phyloP scores from a whole-genome alignment of 441 rosid species.

The Corymbia citriodora region DNA sequence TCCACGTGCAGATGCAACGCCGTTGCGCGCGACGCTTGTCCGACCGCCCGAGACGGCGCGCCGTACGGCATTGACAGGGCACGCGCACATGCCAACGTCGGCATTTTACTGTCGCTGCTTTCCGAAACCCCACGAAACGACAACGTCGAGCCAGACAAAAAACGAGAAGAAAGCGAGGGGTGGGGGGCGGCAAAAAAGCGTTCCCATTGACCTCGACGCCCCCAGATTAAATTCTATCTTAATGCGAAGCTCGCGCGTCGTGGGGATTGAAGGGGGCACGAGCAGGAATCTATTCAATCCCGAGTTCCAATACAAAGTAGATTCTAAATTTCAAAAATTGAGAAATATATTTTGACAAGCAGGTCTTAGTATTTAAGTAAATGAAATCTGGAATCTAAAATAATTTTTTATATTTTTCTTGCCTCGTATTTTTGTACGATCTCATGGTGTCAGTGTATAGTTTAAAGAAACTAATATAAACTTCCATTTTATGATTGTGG shows the following conservation, averaged over 20 bases:
- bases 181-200: neutral
- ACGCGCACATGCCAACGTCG: neutral
- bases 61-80: neutral
- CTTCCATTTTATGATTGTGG: neutral
- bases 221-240: neutral
- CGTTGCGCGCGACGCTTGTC: neutral
- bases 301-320: fast-evolving
- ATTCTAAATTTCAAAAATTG: fast-evolving
- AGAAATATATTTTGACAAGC: too few species aligned
- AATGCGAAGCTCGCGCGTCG: neutral
- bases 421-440: too few species aligned
- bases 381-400: neutral
- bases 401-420: too few species aligned
- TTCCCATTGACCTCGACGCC: neutral
- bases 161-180: neutral
- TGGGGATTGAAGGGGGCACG: neutral
- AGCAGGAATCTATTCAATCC: fast-evolving
- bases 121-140: neutral
- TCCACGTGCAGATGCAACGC: neutral
- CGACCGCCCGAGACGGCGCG: neutral
- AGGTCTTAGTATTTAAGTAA: too few species aligned
- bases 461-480: too few species aligned
- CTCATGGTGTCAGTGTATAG: too few species aligned
- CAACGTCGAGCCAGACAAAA: neutral
- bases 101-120: neutral